Conservation (phyloP, 805 yeast genomes). For the Candida incommunis region DNA sequence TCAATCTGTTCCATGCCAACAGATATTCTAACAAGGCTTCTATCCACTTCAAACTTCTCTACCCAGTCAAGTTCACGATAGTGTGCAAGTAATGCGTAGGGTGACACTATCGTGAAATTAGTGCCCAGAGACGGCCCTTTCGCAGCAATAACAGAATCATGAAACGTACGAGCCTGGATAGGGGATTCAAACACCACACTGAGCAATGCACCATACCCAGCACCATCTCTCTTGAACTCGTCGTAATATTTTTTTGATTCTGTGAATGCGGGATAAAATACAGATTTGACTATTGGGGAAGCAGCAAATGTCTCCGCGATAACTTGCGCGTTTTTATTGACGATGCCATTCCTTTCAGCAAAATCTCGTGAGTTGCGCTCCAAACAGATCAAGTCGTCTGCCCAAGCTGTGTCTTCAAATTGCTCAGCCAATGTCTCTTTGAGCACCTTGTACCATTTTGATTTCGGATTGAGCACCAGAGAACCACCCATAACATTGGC, state of each 20-base stretch:
- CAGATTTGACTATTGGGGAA: slow-evolving; percentile 37
- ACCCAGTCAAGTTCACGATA: slow-evolving; percentile 69
- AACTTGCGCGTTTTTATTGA: slow-evolving; percentile 26
- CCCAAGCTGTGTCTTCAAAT: slow-evolving; percentile 74
- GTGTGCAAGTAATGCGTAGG: slow-evolving; percentile 79
- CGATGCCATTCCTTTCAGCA: slow-evolving; percentile 37
- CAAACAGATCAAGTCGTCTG: slow-evolving; percentile 80
- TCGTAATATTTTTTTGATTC: slow-evolving; percentile 55
- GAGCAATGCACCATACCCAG: slow-evolving; percentile 83
- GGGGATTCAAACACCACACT: slow-evolving; percentile 57
- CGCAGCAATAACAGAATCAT: slow-evolving; percentile 51
- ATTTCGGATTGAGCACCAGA: slow-evolving; percentile 57
- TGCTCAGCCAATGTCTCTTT: slow-evolving; percentile 37
- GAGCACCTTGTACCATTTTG: slow-evolving; percentile 35
- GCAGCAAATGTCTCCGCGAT: slow-evolving; percentile 18
- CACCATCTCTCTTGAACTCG: slow-evolving; percentile 44
- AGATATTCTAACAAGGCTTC: slow-evolving; percentile 63
- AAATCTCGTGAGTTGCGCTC: slow-evolving; percentile 93
- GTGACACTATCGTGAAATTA: slow-evolving; percentile 78
- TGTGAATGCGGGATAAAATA: slow-evolving; percentile 56
- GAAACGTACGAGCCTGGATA: slow-evolving; percentile 55
- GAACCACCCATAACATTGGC: slow-evolving; percentile 95
- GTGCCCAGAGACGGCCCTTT: slow-evolving; percentile 94
- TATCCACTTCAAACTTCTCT: slow-evolving; percentile 70
- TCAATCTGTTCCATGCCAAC: slow-evolving; percentile 69